Conservation (phyloP, 768 basidiomycete genomes). For the Floccularia luteovirens region DNA sequence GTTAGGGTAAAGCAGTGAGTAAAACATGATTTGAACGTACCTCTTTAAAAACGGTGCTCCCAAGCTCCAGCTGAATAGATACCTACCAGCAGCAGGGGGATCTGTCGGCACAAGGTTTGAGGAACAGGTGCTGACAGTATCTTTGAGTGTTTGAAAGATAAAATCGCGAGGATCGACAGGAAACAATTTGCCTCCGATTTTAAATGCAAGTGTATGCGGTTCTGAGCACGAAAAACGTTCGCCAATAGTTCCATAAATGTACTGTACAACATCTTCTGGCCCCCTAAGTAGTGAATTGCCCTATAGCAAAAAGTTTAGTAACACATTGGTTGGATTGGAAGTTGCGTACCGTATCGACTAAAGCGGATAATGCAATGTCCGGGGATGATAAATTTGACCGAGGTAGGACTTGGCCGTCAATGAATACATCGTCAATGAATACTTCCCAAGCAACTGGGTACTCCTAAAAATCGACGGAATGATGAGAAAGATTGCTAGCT, state of each 20-base stretch:
- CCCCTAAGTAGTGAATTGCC: slow-evolving; percentile 76
- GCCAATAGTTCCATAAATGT: slow-evolving; percentile 37
- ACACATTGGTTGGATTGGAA: not conserved
- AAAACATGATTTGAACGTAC: too few species aligned
- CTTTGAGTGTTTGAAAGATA: slow-evolving; percentile 29
- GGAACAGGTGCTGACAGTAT: slow-evolving; percentile 34
- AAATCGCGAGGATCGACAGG: slow-evolving; percentile 76
- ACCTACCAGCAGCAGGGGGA: slow-evolving; percentile 47
- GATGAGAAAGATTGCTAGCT: too few species aligned
- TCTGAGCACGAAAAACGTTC: slow-evolving; percentile 44
- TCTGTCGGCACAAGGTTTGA: slow-evolving; percentile 59
- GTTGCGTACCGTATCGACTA: slow-evolving; percentile 60
- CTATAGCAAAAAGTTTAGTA: slow-evolving; percentile 20
- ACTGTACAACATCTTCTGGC: slow-evolving; percentile 52
- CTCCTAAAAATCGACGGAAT: slow-evolving; percentile 29
- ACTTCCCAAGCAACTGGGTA: slow-evolving; percentile 72
- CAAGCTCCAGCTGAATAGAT: slow-evolving; percentile 71
- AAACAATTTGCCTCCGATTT: slow-evolving; percentile 62
- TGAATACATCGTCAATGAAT: slow-evolving; percentile 59
- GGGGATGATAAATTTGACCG: slow-evolving; percentile 42
- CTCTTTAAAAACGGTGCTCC: slow-evolving; percentile 73
- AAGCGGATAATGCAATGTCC: slow-evolving; percentile 47
- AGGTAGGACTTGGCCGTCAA: slow-evolving; percentile 58
- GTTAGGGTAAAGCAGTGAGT: too few species aligned
- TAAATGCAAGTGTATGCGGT: slow-evolving; percentile 58